Percentiles rank a stretch among this genome's conserved stretches.
Evolutionary conservation across 1,284 basidiomycete species (phyloP).

Genomic region (Anthracocystis setariae): DNA sequence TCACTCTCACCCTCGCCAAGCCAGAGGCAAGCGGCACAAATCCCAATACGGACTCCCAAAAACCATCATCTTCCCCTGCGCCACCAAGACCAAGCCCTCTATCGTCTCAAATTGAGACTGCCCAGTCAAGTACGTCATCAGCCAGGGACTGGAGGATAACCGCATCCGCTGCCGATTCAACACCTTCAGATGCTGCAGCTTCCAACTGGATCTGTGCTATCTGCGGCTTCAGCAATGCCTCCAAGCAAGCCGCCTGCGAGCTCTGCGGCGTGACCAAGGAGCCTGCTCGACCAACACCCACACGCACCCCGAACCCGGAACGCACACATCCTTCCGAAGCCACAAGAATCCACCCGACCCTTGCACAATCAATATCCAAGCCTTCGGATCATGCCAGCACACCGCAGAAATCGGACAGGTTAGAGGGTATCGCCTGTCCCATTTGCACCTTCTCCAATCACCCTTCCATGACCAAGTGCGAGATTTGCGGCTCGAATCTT

Average conservation of each 20-base stretch:
- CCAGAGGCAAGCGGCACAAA: constrained; percentile 23
- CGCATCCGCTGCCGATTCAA: constrained; percentile 34
- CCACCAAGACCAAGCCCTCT: constrained; percentile 23
- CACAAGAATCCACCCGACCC: constrained; percentile 10
- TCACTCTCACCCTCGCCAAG: constrained; percentile 74
- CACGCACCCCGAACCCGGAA: constrained; percentile 5
- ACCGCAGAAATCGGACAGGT: not conserved
- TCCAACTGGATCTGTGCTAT: constrained; percentile 59
- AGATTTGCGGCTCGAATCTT: constrained; percentile 84
- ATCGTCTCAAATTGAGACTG: constrained; percentile 4
- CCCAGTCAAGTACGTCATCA: constrained; percentile 15
- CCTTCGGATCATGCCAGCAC: not conserved
- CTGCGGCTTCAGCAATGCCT: constrained; percentile 53
- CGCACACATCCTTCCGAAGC: constrained; percentile 6
- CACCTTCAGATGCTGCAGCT: constrained; percentile 9
- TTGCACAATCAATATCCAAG: constrained; percentile 12
- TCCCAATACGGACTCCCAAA: constrained; percentile 3
- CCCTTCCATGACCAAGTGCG: constrained; percentile 79
- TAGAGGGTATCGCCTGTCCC: constrained; percentile 72
- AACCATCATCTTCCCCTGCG: constrained; percentile 30
- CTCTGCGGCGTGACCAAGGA: constrained; percentile 59
- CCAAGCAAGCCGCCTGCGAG: constrained; percentile 27
- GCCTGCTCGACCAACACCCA: constrained; percentile 32
- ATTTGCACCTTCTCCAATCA: constrained; percentile 94
- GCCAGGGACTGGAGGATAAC: constrained; percentile 39